Evolutionary conservation across 2,329 filamentous ascomycete genomes (phyloP).

Genomic region (Balansia obtecta): DNA sequence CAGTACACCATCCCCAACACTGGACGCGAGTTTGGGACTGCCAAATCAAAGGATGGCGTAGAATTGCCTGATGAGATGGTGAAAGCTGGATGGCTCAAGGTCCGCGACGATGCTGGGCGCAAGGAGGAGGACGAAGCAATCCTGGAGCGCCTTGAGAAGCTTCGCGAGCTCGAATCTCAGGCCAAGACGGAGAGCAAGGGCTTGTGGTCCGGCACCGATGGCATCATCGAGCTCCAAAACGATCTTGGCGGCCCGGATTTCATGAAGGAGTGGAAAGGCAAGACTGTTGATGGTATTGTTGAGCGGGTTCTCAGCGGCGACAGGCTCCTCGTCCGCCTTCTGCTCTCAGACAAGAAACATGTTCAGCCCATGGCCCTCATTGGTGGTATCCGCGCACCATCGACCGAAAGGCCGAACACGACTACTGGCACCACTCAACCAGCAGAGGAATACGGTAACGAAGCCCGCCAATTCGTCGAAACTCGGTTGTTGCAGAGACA

Average conservation of each 20-base stretch:
- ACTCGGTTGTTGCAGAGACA: slow-evolving; percentile 72
- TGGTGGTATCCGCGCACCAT: slow-evolving; percentile 77
- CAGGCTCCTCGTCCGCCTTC: slow-evolving; percentile 70
- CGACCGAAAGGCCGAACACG: slow-evolving; percentile 73
- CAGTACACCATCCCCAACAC: slow-evolving; percentile 79
- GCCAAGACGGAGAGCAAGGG: slow-evolving; percentile 73
- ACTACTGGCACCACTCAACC: slow-evolving; percentile 70
- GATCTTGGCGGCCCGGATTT: slow-evolving; percentile 73
- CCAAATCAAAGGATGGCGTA: slow-evolving; percentile 63
- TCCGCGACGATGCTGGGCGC: slow-evolving; percentile 85
- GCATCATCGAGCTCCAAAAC: slow-evolving; percentile 64
- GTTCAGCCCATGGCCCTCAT: slow-evolving; percentile 79
- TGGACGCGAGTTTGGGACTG: slow-evolving; percentile 77
- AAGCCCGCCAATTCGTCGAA: slow-evolving; percentile 82
- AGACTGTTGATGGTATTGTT: slow-evolving; percentile 72
- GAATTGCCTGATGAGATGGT: slow-evolving; percentile 72
- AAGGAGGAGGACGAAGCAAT: slow-evolving; percentile 79
- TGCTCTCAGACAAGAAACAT: slow-evolving; percentile 74
- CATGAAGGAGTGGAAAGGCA: slow-evolving; percentile 72
- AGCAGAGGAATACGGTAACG: slow-evolving; percentile 81
- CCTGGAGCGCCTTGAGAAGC: slow-evolving; percentile 57
- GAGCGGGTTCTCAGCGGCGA: slow-evolving; percentile 89
- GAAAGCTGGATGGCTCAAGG: slow-evolving; percentile 81
- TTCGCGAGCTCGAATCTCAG: slow-evolving; percentile 64
- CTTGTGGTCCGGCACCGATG: slow-evolving; percentile 57